Evolutionary conservation across 2,329 filamentous ascomycete species (phyloP).

Genomic region (Stromatinia cepivora): DNA sequence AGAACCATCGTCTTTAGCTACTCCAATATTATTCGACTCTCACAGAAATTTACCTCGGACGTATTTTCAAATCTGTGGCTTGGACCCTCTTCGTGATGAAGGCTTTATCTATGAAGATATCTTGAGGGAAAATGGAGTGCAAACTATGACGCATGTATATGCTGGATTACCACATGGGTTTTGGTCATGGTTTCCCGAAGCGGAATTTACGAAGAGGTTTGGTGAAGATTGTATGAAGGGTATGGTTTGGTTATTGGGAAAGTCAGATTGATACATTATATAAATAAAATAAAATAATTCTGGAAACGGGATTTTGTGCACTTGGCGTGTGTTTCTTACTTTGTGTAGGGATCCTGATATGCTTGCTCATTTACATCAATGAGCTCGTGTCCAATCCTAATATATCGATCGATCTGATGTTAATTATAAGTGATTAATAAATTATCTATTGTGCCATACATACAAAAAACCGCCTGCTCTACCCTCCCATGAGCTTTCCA

Average conservation of each 20-base stretch:
- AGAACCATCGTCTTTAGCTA: conserved; percentile 36
- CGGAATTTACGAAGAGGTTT: conserved; percentile 30
- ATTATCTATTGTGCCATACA: too few species aligned
- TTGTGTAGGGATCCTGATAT: too few species aligned
- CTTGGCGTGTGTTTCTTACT: too few species aligned
- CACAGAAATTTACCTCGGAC: conserved; percentile 46
- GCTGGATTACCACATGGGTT: conserved; percentile 41
- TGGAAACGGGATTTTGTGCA: too few species aligned
- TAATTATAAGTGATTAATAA: too few species aligned
- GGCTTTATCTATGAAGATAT: conserved; percentile 53
- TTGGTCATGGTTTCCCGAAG: conserved; percentile 38
- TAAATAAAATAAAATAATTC: too few species aligned
- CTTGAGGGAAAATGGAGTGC: conserved; percentile 44
- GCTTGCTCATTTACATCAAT: too few species aligned
- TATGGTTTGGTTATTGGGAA: conserved; percentile 8
- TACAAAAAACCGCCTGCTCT: too few species aligned
- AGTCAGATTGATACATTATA: not conserved
- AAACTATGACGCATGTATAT: conserved; percentile 40
- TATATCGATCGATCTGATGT: too few species aligned
- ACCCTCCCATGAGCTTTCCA: too few species aligned
- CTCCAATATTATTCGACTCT: conserved; percentile 41
- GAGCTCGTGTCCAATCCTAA: too few species aligned
- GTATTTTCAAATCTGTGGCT: conserved; percentile 53
- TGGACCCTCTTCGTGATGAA: conserved; percentile 55
- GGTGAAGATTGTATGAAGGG: not conserved